Conservation (phyloP, 2,329 filamentous ascomycete genomes). For the Calonectria pteridis region DNA sequence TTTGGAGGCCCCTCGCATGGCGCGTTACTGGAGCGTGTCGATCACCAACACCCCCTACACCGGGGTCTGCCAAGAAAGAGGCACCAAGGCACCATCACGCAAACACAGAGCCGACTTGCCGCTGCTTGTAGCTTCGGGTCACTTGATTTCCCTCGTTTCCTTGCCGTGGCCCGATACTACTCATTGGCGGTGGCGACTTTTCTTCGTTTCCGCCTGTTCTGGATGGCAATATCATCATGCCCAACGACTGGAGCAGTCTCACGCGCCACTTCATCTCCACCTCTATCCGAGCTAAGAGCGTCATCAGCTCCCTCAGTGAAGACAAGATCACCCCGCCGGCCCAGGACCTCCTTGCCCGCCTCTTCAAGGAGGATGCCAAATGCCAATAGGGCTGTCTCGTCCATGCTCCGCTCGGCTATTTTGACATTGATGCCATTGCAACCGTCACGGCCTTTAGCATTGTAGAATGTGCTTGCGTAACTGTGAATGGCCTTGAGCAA, state of each 20-base stretch:
- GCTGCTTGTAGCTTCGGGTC: slow-evolving; percentile 12
- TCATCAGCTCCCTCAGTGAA: slow-evolving; percentile 71
- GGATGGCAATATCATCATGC: slow-evolving; percentile 39
- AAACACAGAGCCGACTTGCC: slow-evolving; percentile 4
- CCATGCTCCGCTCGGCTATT: slow-evolving; percentile 73
- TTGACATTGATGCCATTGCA: slow-evolving; percentile 40
- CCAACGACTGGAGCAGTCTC: slow-evolving; percentile 39
- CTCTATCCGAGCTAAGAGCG: background rate
- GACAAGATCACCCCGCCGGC: slow-evolving; percentile 75
- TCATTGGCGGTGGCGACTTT: slow-evolving; percentile 42
- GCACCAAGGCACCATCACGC: background rate
- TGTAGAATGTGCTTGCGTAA: slow-evolving; percentile 77
- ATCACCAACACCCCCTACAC: slow-evolving; percentile 24
- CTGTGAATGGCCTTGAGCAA: slow-evolving; percentile 76
- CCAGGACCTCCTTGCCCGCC: slow-evolving; percentile 70
- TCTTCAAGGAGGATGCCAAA: slow-evolving; percentile 83
- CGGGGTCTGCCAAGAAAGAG: slow-evolving; percentile 19
- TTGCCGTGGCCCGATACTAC: slow-evolving; percentile 13
- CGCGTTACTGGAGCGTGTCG: slow-evolving; percentile 22
- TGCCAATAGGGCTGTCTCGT: slow-evolving; percentile 82
- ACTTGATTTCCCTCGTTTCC: slow-evolving; percentile 8
- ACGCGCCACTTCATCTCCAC: slow-evolving; percentile 34
- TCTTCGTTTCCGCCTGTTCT: slow-evolving; percentile 49
- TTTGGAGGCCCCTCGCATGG: slow-evolving; percentile 21
- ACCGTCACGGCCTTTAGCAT: slow-evolving; percentile 49